A percentile compares a stretch with the other conserved stretches of the same genome.
Evolutionary conservation across 345 rosid genomes (phyloP).

Genomic region (Eucalyptus urophylla): DNA sequence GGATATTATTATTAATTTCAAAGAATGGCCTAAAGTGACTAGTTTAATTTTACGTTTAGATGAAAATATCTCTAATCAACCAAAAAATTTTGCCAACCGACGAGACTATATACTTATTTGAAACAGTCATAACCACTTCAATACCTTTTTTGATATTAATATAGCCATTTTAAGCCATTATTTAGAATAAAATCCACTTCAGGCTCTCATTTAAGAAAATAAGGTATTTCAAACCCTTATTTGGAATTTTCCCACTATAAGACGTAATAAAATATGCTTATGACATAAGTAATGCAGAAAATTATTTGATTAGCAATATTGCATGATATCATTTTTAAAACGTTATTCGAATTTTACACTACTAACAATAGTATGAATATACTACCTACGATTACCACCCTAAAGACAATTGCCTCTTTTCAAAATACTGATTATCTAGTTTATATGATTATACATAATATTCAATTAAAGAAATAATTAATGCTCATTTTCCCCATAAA

Average conservation of each 20-base stretch:
- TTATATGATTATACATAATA: too few relatives aligned
- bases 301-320: neutral
- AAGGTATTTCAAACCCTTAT: neutral
- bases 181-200: accelerated
- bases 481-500: neutral
- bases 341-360: neutral
- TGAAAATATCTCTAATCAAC: too few relatives aligned
- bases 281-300: neutral
- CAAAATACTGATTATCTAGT: neutral
- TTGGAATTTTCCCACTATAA: neutral
- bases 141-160: accelerated
- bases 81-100: accelerated
- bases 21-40: accelerated
- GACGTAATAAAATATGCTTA: neutral
- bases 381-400: neutral
- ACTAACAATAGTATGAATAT: neutral
- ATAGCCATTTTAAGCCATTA: accelerated
- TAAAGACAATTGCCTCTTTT: neutral
- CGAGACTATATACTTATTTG: too few relatives aligned
- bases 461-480: neutral
- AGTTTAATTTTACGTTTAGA: too few relatives aligned
- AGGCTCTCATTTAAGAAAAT: accelerated
- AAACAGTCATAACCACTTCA: too few relatives aligned
- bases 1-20: too few relatives aligned
- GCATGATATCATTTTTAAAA: neutral